phyloP scores from a whole-genome alignment of 768 basidiomycete genomes.

The Mycena maculata region DNA sequence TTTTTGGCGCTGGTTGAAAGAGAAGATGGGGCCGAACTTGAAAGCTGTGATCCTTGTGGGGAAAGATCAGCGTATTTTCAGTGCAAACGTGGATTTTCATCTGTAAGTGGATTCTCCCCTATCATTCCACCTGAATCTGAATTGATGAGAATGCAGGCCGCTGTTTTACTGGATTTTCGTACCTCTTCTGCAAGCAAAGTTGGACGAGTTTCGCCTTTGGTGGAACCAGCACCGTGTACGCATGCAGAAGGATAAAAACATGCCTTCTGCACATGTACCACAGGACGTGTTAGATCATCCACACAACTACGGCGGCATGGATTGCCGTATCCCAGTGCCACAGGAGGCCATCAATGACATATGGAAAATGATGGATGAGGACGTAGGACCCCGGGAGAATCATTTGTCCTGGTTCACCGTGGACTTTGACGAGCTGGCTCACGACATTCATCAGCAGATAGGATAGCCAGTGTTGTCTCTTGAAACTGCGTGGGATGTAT shows the following conservation, averaged over 20 bases:
- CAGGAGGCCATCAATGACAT: background rate
- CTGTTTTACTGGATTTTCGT: no score
- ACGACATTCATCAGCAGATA: background rate
- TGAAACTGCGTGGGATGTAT: background rate
- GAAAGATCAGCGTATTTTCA: slow-evolving; percentile 36
- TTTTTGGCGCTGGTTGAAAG: slow-evolving; percentile 43
- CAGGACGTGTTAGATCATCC: background rate
- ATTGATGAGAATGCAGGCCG: no score
- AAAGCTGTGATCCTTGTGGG: slow-evolving; percentile 36
- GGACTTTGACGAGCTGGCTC: background rate
- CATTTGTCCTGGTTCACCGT: background rate
- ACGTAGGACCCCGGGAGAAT: background rate
- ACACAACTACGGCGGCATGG: no score
- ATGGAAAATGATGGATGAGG: background rate
- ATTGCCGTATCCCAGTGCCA: no score
- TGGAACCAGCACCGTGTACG: slow-evolving; percentile 3
- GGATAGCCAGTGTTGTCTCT: background rate
- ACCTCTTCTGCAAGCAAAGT: background rate
- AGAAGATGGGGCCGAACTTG: slow-evolving; percentile 35
- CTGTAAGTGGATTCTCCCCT: slow-evolving; percentile 6
- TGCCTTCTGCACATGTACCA: slow-evolving; percentile 10
- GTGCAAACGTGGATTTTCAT: slow-evolving; percentile 32
- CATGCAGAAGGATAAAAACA: slow-evolving; percentile 7
- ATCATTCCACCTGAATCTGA: no score
- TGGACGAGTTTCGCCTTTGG: slow-evolving; percentile 1